Evolutionary conservation across 2,329 filamentous ascomycete species (phyloP).

Genomic region (Scorias spongiosa): DNA sequence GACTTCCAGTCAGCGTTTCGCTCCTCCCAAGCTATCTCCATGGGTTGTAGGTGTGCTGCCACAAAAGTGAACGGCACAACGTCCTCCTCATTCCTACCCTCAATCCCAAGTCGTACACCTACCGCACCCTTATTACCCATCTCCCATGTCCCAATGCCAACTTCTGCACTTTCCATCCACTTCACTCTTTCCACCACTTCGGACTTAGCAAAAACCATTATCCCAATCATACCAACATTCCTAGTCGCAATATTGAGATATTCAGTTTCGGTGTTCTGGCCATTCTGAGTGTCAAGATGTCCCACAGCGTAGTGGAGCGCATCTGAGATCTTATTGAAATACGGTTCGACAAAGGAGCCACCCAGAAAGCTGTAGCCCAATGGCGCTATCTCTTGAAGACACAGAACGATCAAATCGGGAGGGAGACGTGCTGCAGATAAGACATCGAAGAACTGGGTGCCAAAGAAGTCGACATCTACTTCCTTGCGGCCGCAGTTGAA

Average conservation of each 20-base stretch:
- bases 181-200: slow-evolving; percentile 41
- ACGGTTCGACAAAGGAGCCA: slow-evolving; percentile 60
- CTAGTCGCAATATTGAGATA: slow-evolving; percentile 58
- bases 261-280: slow-evolving; percentile 6
- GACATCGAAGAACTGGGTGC: slow-evolving; percentile 38
- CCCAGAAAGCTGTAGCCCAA: slow-evolving; percentile 75
- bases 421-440: slow-evolving; percentile 34
- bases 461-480: slow-evolving; percentile 56
- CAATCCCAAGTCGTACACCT: slow-evolving; percentile 55
- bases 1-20: slow-evolving; percentile 81
- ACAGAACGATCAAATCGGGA: slow-evolving; percentile 51
- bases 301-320: slow-evolving; percentile 36
- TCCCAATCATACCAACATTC: slow-evolving; percentile 77
- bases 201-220: slow-evolving; percentile 68
- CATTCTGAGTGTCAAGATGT: slow-evolving; percentile 36
- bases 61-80: slow-evolving; percentile 65
- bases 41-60: slow-evolving; percentile 73
- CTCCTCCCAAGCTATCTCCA: slow-evolving; percentile 60
- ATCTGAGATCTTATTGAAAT: slow-evolving; percentile 55
- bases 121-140: slow-evolving; percentile 96
- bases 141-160: slow-evolving; percentile 69
- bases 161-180: slow-evolving; percentile 59
- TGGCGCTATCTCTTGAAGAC: slow-evolving; percentile 78
- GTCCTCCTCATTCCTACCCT: slow-evolving; percentile 27
- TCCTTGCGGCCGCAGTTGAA: slow-evolving; percentile 73